Evolutionary conservation across 2,329 filamentous ascomycete genomes (phyloP).

Genomic region (Alternaria solani): DNA sequence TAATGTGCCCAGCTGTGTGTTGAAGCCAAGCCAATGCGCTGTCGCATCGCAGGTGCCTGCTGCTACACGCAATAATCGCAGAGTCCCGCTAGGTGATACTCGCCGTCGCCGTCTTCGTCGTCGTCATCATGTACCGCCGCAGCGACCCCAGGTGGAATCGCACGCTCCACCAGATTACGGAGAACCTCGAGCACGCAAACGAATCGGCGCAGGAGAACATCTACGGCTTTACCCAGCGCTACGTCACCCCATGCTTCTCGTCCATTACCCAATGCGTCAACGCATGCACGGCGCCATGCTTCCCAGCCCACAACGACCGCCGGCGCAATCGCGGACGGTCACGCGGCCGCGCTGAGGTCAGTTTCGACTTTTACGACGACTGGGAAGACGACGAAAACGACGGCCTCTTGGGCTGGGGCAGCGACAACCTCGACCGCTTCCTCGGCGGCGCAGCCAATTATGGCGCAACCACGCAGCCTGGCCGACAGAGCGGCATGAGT

Average conservation of each 20-base stretch:
- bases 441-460: constrained; percentile 72
- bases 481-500: constrained; percentile 82
- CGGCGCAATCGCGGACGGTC: constrained; percentile 70
- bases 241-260: constrained; percentile 80
- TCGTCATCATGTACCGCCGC: constrained; percentile 66
- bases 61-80: constrained; percentile 21
- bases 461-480: constrained; percentile 65
- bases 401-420: constrained; percentile 76
- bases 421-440: constrained; percentile 85
- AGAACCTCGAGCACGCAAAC: constrained; percentile 89
- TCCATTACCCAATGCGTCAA: constrained; percentile 72
- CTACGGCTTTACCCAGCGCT: constrained; percentile 86
- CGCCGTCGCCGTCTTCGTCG: constrained; percentile 18
- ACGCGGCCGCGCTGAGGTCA: constrained; percentile 75
- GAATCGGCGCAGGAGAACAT: constrained; percentile 91
- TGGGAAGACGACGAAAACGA: constrained; percentile 78
- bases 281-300: constrained; percentile 73
- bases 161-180: constrained; percentile 90
- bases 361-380: constrained; percentile 97
- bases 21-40: constrained; percentile 42
- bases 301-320: constrained; percentile 78
- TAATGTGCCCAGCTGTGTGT: constrained; percentile 8
- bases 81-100: constrained; percentile 5
- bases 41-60: constrained; percentile 28
- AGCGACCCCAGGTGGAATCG: constrained; percentile 88